These are phyloP conservation scores for Cordyceps tenuipes DNA, from an alignment of 2,329 filamentous ascomycete genomes.

Conservation along the genomic window DNA sequence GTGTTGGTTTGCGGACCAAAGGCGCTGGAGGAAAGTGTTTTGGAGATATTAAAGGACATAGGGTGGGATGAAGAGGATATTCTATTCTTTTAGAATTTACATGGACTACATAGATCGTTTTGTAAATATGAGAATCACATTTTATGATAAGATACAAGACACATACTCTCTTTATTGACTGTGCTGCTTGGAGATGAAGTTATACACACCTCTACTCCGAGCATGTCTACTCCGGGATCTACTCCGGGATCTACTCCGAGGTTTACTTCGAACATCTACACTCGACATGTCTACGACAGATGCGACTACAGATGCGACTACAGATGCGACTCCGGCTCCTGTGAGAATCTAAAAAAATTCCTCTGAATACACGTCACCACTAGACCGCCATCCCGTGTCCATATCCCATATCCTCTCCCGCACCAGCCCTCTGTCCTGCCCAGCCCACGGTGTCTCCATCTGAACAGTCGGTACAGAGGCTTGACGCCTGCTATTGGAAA, in stretches of 20 bases:
- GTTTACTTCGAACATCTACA: not conserved
- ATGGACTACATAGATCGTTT: not conserved
- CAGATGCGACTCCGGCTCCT: not conserved
- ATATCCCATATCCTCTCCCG: conserved; percentile 10
- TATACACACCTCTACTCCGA: too few species aligned
- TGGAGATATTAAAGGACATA: conserved; percentile 39
- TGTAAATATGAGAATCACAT: not conserved
- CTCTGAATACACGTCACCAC: conserved; percentile 9
- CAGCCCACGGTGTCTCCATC: conserved; percentile 12
- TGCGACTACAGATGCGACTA: too few species aligned
- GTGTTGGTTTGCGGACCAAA: conserved; percentile 71
- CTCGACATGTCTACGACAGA: not conserved
- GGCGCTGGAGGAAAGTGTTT: conserved; percentile 58
- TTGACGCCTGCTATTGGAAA: too few species aligned
- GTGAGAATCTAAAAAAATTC: not conserved
- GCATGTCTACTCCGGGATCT: too few species aligned
- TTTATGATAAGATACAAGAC: too few species aligned
- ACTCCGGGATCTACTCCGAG: too few species aligned
- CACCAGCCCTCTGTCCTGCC: conserved; percentile 8
- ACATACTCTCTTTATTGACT: too few species aligned
- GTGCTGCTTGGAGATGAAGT: too few species aligned
- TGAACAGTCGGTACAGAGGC: too few species aligned
- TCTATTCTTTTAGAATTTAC: conserved; percentile 55
- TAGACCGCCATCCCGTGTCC: not conserved
- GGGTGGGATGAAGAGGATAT: conserved; percentile 67